phyloP scores from a whole-genome alignment of 768 basidiomycete genomes.

The Punctularia strigosozonata region DNA sequence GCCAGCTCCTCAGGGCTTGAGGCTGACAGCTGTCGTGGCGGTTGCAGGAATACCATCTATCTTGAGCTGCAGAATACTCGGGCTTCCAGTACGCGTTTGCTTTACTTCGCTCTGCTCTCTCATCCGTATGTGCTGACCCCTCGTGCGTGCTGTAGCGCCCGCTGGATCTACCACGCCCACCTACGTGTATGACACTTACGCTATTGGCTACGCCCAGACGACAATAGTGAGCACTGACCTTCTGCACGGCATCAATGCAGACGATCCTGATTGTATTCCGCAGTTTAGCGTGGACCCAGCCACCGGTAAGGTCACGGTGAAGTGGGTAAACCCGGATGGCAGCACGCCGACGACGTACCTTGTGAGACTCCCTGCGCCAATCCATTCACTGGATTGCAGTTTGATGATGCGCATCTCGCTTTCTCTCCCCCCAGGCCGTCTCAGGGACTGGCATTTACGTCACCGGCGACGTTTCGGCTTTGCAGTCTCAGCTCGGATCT shows the following conservation, averaged over 20 bases:
- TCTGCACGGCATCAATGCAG: no score
- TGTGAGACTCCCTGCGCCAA: no score
- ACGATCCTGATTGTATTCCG: not conserved
- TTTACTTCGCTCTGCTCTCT: not conserved
- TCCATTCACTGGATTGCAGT: no score
- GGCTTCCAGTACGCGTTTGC: constrained; percentile 6
- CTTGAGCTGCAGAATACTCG: constrained; percentile 8
- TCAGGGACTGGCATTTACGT: constrained; percentile 6
- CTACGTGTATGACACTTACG: constrained; percentile 10
- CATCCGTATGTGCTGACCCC: not conserved
- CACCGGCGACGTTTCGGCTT: constrained; percentile 7
- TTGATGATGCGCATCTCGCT: no score
- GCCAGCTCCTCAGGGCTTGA: no score
- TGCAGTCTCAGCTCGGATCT: constrained; percentile 7
- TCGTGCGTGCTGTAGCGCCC: constrained; percentile 3
- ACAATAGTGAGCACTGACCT: constrained; percentile 6
- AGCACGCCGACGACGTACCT: constrained; percentile 8
- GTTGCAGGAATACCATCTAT: constrained; percentile 4
- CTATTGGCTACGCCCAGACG: constrained; percentile 11
- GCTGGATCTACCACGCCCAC: constrained; percentile 5
- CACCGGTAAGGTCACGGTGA: constrained; percentile 6
- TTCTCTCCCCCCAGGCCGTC: no score
- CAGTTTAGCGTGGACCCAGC: constrained; percentile 9
- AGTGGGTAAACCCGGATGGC: constrained; percentile 14
- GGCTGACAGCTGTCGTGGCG: not conserved